Evolutionary conservation across 2,329 filamentous ascomycete genomes (phyloP).

Genomic region (Ilyonectria sp.): DNA sequence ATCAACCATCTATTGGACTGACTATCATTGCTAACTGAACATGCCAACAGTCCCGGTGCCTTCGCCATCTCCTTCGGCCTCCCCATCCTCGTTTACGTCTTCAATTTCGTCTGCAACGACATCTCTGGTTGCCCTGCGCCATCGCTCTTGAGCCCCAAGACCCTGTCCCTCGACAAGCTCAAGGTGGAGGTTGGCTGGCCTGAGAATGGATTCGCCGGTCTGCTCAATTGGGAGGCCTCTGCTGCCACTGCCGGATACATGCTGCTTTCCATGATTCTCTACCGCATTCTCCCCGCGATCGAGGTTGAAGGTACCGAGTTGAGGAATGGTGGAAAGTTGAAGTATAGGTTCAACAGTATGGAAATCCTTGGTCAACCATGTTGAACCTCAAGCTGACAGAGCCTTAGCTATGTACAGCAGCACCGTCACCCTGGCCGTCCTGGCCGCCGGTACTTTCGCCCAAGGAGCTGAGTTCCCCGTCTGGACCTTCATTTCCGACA

Average conservation of each 20-base stretch:
- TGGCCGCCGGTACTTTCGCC: constrained; percentile 80
- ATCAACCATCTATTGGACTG: not conserved
- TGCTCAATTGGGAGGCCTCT: constrained; percentile 79
- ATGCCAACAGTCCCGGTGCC: constrained; percentile 75
- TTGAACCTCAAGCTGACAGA: constrained; percentile 30
- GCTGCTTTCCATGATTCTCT: constrained; percentile 79
- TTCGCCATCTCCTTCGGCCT: constrained; percentile 85
- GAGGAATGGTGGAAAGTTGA: constrained; percentile 79
- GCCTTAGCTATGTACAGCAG: constrained; percentile 80
- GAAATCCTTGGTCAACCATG: constrained; percentile 32
- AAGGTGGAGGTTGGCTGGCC: constrained; percentile 90
- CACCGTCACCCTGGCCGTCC: constrained; percentile 78
- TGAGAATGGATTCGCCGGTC: constrained; percentile 75
- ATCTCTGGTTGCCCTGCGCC: constrained; percentile 91
- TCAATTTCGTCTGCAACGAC: constrained; percentile 93
- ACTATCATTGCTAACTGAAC: constrained; percentile 23
- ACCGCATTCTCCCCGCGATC: constrained; percentile 82
- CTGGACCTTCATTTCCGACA: constrained; percentile 94
- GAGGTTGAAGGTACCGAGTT: constrained; percentile 81
- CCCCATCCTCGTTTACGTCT: constrained; percentile 83
- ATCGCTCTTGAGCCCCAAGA: constrained; percentile 81
- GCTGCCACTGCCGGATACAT: constrained; percentile 85
- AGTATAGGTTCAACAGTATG: constrained; percentile 86
- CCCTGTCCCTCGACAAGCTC: constrained; percentile 78
- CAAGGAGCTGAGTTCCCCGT: constrained; percentile 87